A percentile compares a stretch with the other conserved stretches of the same genome.
Evolutionary conservation across 2,329 filamentous ascomycete genomes (phyloP).

Genomic region (Curvularia sp.): DNA sequence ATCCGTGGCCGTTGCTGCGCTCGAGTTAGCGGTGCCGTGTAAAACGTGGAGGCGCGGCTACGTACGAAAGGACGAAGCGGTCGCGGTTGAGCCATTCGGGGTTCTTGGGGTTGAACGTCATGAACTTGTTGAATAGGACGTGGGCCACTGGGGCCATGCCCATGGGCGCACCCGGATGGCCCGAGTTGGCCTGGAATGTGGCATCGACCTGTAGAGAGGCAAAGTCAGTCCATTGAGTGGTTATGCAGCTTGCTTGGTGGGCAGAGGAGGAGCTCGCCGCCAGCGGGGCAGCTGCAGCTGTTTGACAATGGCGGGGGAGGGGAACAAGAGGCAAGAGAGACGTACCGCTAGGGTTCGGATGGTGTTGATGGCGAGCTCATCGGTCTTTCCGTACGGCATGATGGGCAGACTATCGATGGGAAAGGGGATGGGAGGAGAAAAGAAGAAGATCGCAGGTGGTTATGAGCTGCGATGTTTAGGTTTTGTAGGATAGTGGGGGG

Average conservation of each 20-base stretch:
- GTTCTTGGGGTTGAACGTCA: slow-evolving; percentile 99
- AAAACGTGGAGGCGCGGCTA: slow-evolving; percentile 38
- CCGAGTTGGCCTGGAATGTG: slow-evolving; percentile 92
- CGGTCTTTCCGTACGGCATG: slow-evolving; percentile 89
- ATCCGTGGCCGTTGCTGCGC: slow-evolving; percentile 93
- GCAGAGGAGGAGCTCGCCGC: slow-evolving; percentile 17
- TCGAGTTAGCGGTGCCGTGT: slow-evolving; percentile 1
- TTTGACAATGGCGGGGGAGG: slow-evolving; percentile 22
- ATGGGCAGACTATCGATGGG: slow-evolving; percentile 49
- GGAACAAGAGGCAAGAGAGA: slow-evolving; percentile 40
- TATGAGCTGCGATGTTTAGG: slow-evolving; percentile 15
- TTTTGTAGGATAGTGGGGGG: slow-evolving; percentile 33
- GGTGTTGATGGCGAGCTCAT: slow-evolving; percentile 95
- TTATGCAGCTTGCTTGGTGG: slow-evolving; percentile 19
- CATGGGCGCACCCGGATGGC: slow-evolving; percentile 99
- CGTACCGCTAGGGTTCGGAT: slow-evolving; percentile 95
- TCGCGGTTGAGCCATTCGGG: slow-evolving; percentile 96
- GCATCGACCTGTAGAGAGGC: slow-evolving; percentile 81
- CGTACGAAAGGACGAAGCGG: slow-evolving; percentile 98
- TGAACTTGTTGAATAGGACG: slow-evolving; percentile 98
- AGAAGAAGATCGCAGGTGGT: slow-evolving; percentile 24
- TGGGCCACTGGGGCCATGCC: slow-evolving; percentile 93
- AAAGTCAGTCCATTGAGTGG: slow-evolving; percentile 45
- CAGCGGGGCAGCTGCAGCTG: slow-evolving; percentile 42
- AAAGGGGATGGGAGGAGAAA: slow-evolving; percentile 23